A percentile compares a stretch with the other conserved stretches of the same genome.
Evolutionary conservation across 2,329 filamentous ascomycete species (phyloP).

Genomic region (Gaeumannomyces sp.): DNA sequence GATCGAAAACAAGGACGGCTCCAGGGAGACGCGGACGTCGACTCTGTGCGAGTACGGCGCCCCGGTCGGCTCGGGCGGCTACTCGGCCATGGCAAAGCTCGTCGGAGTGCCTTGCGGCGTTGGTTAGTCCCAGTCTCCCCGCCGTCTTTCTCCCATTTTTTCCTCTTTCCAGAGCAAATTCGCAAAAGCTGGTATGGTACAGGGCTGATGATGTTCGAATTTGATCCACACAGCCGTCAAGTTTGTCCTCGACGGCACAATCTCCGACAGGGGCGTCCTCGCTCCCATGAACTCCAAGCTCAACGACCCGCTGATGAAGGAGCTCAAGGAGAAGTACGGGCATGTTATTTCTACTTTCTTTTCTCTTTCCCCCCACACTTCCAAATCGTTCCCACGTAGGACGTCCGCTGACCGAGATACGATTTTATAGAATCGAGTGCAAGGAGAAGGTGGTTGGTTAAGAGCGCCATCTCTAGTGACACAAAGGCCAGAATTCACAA

Average conservation of each 20-base stretch:
- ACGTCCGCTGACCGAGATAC: background rate
- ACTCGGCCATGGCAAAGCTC: constrained; percentile 77
- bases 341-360: background rate
- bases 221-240: constrained; percentile 44
- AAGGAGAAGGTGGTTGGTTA: constrained; percentile 18
- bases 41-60: constrained; percentile 81
- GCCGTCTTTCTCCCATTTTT: too few relatives aligned
- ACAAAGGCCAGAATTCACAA: background rate
- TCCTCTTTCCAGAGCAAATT: too few relatives aligned
- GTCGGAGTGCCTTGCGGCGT: constrained; percentile 59
- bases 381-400: background rate
- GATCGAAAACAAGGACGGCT: constrained; percentile 76
- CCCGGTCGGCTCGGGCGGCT: constrained; percentile 61
- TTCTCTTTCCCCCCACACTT: background rate
- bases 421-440: constrained; percentile 17
- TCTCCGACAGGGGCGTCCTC: constrained; percentile 57
- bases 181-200: too few relatives aligned
- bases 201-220: constrained; percentile 22
- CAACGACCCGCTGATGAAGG: constrained; percentile 65
- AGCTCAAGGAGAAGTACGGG: constrained; percentile 71
- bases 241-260: constrained; percentile 59
- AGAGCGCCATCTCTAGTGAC: background rate
- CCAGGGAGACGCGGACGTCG: constrained; percentile 68
- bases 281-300: constrained; percentile 62
- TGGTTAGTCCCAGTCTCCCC: background rate